Percentiles rank a stretch among this genome's conserved stretches.
Evolutionary conservation across 768 basidiomycete genomes (phyloP).

Genomic region (Cubamyces lactineus): DNA sequence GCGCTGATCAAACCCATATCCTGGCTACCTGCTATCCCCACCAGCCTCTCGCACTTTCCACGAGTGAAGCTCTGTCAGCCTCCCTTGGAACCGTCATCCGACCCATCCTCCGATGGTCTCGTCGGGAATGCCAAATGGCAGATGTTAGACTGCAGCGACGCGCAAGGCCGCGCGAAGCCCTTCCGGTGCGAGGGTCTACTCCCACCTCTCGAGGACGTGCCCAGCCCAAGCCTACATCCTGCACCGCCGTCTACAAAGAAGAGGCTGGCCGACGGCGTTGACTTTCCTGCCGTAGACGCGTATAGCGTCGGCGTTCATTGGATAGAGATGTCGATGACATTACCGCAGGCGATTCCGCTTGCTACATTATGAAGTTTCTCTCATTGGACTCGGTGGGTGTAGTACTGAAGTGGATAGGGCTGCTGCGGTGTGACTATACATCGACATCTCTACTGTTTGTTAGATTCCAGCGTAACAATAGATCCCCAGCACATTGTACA

Average conservation of each 20-base stretch:
- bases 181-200: constrained; percentile 18
- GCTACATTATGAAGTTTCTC: constrained; percentile 3
- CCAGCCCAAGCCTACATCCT: neutral
- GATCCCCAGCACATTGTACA: no score
- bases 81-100: constrained; percentile 7
- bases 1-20: constrained; percentile 21
- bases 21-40: constrained; percentile 16
- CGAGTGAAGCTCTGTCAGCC: constrained; percentile 21
- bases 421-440: neutral
- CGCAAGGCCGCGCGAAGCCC: constrained; percentile 7
- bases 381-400: no score
- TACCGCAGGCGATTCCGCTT: constrained; percentile 18
- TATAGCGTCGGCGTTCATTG: constrained; percentile 21
- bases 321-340: constrained; percentile 13
- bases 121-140: constrained; percentile 15
- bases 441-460: neutral
- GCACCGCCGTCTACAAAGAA: neutral
- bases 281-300: constrained; percentile 17
- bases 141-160: constrained; percentile 1
- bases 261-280: constrained; percentile 13
- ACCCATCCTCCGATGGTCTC: constrained; percentile 6
- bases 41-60: constrained; percentile 18
- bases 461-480: no score
- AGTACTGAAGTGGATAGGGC: no score
- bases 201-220: constrained; percentile 1